phyloP scores from a whole-genome alignment of 148 eudicot species.

The Vaccinium myrtillus region DNA sequence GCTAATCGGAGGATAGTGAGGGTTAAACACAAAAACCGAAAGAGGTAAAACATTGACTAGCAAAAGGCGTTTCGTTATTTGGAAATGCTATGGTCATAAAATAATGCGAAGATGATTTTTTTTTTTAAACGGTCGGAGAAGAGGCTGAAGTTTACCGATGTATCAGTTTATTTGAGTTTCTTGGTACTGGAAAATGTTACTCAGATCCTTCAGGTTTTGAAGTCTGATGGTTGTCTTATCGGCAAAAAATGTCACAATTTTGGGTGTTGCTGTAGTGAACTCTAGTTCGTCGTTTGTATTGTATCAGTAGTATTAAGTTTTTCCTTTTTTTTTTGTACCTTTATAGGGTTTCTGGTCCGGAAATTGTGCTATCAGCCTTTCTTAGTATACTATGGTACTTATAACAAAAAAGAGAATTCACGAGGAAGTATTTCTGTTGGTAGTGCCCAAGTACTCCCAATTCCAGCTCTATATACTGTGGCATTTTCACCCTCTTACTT shows the following conservation, averaged over 20 bases:
- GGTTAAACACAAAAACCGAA: constrained; percentile 33
- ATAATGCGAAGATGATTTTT: neutral
- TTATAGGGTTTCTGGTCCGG: neutral
- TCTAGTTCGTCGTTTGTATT: neutral
- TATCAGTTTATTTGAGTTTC: neutral
- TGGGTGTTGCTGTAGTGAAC: constrained; percentile 4
- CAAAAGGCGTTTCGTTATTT: neutral
- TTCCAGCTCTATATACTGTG: neutral
- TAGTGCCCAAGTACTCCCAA: neutral
- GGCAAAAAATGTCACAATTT: constrained; percentile 17
- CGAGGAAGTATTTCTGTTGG: neutral
- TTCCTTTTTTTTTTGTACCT: neutral
- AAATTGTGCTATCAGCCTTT: neutral
- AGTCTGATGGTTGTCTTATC: constrained; percentile 10
- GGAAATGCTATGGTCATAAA: neutral
- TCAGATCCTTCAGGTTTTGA: neutral
- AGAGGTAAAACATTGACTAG: constrained; percentile 33
- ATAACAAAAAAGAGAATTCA: neutral
- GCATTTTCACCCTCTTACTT: neutral
- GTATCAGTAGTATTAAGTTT: neutral
- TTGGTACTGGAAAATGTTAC: neutral
- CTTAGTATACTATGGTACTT: neutral
- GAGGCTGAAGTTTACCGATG: neutral
- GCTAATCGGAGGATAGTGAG: constrained; percentile 43
- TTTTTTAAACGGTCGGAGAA: neutral